Base-by-base conservation (phyloP, 108 stramenopile species). In the Pseudonitzschia delicatissima region DNA sequence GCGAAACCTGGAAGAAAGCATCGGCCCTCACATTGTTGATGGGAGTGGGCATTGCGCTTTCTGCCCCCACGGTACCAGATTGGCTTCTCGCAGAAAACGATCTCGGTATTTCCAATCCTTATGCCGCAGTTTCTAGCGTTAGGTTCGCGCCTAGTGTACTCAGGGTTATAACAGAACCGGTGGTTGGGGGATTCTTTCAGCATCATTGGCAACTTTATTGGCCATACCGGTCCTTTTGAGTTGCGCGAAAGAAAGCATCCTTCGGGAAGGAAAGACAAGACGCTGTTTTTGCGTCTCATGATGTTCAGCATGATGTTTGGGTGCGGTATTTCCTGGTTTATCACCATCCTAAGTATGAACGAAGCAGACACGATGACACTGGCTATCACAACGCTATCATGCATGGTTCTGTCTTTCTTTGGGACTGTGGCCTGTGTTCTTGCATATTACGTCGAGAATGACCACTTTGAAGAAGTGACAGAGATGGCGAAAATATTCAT, bases 191-290 rank as follows among this genome's bases (percentile, higher is more conserved):
- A 73, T 92, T 29, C 45, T 92, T 48, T 72, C 76, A 33, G 80
- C 90, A 2, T 72, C 80, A 15, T 51, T 92, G 21, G 90, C 90
- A 32, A 87, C 86, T 29, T 42, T 92, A 23, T 59, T 92, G 45
- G 86, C 90, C 31, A 68, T 92, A 81, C 86, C 2, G 90, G 90
- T 9, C 90, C 90, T 12, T 64, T 92, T 29, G 90, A 92, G 59
- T 64, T 92, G 25, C 76, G 82, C 45, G 90, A 92, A 55, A 44
- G 84, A 32, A 58, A 73, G 32, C 80, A 78, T 51, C 58, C 71
- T 1, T 77, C 85, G 0, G 85, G 86, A n/a, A 65, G 77, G 42
- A 87, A 76, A 70, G 90, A 92, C 39, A 67, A 76, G 37, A 73
- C 64, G 8, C 71, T 87, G 33, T 58, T 92, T 4, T 75, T 92